phyloP scores from a whole-genome alignment of 2,329 filamentous ascomycete species.

The Fusarium illudens region DNA sequence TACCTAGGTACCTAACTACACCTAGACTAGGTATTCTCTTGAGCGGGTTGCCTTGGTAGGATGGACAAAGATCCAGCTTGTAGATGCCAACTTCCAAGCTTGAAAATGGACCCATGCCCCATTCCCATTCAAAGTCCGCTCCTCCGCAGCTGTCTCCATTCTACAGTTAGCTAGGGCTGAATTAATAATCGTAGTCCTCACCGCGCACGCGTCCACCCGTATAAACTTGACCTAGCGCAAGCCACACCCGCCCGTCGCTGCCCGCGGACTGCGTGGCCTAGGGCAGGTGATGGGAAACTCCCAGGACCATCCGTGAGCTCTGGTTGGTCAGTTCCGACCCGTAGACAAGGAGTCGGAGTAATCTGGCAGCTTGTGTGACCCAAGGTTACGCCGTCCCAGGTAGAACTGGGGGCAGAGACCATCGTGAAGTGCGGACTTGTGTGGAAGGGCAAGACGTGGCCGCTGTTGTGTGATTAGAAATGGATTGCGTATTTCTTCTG shows the following conservation, averaged over 20 bases:
- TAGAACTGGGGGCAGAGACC: not conserved
- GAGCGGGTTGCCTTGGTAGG: not conserved
- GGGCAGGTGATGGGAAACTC: constrained; percentile 31
- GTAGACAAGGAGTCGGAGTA: constrained; percentile 20
- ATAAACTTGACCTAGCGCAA: constrained; percentile 18
- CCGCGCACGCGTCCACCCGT: constrained; percentile 1
- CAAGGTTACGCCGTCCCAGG: constrained; percentile 9
- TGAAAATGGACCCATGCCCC: not conserved
- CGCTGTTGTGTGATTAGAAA: constrained; percentile 20
- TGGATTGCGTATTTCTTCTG: not conserved
- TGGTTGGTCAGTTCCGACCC: constrained; percentile 6
- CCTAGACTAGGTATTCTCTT: not conserved
- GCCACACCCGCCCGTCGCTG: constrained; percentile 21
- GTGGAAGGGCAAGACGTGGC: not conserved
- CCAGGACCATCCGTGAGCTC: constrained; percentile 1
- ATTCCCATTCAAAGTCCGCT: constrained; percentile 35
- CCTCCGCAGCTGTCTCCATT: constrained; percentile 21
- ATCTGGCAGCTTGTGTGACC: constrained; percentile 13
- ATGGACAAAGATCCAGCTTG: not conserved
- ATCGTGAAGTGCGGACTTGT: constrained; percentile 19
- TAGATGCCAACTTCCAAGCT: not conserved
- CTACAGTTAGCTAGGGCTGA: constrained; percentile 6
- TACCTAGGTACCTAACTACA: too few species aligned
- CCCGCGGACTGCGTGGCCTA: constrained; percentile 20
- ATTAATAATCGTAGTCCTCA: constrained; percentile 36